Base-by-base conservation (phyloP, 768 basidiomycete genomes). In the Sporobolomyces roseus region DNA sequence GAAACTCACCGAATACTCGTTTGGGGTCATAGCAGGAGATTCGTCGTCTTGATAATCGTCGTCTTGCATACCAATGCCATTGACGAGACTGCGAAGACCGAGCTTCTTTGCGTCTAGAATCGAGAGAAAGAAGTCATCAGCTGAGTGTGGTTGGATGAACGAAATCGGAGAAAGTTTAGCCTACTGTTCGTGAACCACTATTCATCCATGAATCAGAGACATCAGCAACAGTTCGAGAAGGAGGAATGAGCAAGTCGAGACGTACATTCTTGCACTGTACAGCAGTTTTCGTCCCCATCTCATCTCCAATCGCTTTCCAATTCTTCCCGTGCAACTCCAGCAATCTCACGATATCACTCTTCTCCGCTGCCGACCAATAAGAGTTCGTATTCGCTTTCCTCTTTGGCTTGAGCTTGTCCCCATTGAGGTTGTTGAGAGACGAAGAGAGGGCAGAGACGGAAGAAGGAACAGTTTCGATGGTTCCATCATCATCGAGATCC, bases 301-400 rank as follows among this genome's bases (percentile, higher is more conserved):
- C 83, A 4, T 85, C 82, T 1, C 88, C 85, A 58, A 90, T 86
- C n/a, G 84, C 82, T 73, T 85, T 83, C 74, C 86, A 86, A 74
- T 90, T 83, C 61, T 83, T 82, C 41, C 87, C 88, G 76, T 88
- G 82, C 65, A 84, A 81, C n/a, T 80, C 79, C 23, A 88, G 80
- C 45, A 89, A 81, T 21, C 81, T 77, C 53, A 85, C 73, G 74
- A 89, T 86, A 52, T 83, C 72, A 41, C 68, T 66, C 80, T 85
- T 86, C 74, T 90, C 88, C 41, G 85, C 84, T 13, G 84, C 84
- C 4, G 85, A 84, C 87, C 88, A 89, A 54, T 83, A 82, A 45
- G 77, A 79, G 33, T 76, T 80, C 53, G 80, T 75, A 12, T 76
- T 71, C 61, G 71, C 56, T 54, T 67, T 68, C n/a, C 58, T 53